Conservation (phyloP, 2,329 filamentous ascomycete genomes). For the Colletotrichum eremochloae region DNA sequence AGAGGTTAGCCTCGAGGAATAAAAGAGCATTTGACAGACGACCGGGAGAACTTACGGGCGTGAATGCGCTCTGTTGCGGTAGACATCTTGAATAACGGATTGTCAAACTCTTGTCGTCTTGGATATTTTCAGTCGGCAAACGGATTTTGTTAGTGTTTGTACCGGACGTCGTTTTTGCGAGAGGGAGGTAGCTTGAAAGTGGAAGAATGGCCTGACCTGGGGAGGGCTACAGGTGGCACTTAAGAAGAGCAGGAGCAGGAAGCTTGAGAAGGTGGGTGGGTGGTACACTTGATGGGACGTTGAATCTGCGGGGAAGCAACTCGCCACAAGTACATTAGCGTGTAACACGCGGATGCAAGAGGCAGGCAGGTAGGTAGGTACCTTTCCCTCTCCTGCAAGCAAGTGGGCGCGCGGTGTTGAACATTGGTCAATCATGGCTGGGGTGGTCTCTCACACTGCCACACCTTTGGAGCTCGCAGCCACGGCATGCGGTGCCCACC, state of each 20-base stretch:
- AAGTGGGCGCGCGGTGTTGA: neutral
- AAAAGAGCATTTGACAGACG: neutral
- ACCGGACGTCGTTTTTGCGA: neutral
- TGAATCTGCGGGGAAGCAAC: conserved; percentile 40
- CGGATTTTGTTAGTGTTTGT: conserved; percentile 18
- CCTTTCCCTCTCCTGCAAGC: conserved; percentile 21
- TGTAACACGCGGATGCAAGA: conserved; percentile 38
- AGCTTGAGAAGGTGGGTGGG: conserved; percentile 5
- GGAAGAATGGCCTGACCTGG: conserved; percentile 10
- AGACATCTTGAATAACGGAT: conserved; percentile 25
- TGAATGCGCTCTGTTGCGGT: conserved; percentile 39
- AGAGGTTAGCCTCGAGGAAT: conserved; percentile 34
- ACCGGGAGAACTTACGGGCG: conserved; percentile 32
- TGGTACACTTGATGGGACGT: conserved; percentile 21
- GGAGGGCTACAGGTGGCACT: conserved; percentile 25
- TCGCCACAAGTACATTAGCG: conserved; percentile 38
- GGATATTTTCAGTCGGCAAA: neutral
- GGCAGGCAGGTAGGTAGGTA: neutral
- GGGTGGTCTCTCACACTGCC: conserved; percentile 10
- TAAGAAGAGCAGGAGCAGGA: conserved; percentile 28
- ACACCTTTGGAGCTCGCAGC: neutral
- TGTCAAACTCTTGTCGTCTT: neutral
- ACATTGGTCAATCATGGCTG: neutral
- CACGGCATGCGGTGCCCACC: neutral
- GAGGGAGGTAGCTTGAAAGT: conserved; percentile 22